phyloP scores from a whole-genome alignment of 1,139 yeast genomes.

The Oligophagozyma castellii region DNA sequence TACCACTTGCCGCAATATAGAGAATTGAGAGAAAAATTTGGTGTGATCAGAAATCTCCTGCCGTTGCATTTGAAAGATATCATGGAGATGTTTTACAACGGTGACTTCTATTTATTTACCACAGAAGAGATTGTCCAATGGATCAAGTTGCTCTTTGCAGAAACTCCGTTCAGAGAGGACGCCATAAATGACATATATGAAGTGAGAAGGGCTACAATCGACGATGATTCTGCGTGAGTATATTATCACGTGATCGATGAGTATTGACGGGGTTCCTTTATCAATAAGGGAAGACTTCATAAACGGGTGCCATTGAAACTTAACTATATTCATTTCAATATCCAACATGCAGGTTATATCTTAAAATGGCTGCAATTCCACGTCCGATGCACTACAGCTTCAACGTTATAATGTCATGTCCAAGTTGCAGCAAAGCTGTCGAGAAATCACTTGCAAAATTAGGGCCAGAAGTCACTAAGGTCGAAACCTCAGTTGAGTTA shows the following conservation, averaged over 20 bases:
- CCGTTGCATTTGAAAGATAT: constrained; percentile 52
- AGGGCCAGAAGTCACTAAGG: constrained; percentile 53
- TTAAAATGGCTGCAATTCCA: constrained; percentile 26
- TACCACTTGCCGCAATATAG: constrained; percentile 8
- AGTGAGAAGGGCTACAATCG: constrained; percentile 25
- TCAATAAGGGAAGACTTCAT: background rate
- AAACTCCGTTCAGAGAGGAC: constrained; percentile 49
- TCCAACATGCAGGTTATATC: background rate
- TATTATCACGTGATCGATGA: too few relatives aligned
- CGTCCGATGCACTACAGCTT: constrained; percentile 47
- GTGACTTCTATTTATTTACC: constrained; percentile 57
- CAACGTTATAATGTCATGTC: constrained; percentile 70
- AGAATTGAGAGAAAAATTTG: constrained; percentile 19
- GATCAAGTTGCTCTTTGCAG: constrained; percentile 53
- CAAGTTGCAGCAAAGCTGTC: constrained; percentile 84
- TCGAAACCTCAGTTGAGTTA: constrained; percentile 62
- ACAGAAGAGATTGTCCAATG: constrained; percentile 52
- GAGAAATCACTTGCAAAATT: constrained; percentile 60
- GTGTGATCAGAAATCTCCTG: constrained; percentile 26
- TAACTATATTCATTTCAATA: too few relatives aligned
- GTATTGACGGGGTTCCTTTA: too few relatives aligned
- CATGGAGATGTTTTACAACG: constrained; percentile 55
- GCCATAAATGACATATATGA: constrained; percentile 49
- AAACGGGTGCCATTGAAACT: constrained; percentile 2
- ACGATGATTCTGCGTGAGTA: too few relatives aligned